Conservation (phyloP, 2,329 filamentous ascomycete genomes). For the Apiospora phragmitis region DNA sequence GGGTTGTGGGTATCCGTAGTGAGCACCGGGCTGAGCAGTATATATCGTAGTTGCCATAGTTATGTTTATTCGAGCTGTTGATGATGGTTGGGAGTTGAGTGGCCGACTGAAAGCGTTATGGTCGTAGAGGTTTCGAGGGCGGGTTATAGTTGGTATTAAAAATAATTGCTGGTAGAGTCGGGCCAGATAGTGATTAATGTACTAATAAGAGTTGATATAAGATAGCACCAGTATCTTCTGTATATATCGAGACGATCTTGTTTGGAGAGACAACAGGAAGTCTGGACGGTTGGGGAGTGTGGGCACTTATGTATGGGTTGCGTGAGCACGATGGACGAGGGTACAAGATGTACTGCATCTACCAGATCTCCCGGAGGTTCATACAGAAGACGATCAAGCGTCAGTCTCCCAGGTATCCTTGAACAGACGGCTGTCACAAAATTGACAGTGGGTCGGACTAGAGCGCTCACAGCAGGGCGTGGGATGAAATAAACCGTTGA, state of each 20-base stretch:
- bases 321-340: conserved; percentile 36
- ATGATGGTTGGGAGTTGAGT: conserved; percentile 22
- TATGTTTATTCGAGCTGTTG: conserved; percentile 30
- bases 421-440: conserved; percentile 53
- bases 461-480: conserved; percentile 36
- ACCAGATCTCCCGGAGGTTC: conserved; percentile 50
- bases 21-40: conserved; percentile 44
- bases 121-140: background rate
- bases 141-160: conserved; percentile 1
- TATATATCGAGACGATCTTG: conserved; percentile 11
- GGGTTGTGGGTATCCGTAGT: conserved; percentile 60
- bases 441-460: conserved; percentile 50
- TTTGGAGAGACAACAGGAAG: conserved; percentile 22
- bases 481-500: conserved; percentile 40
- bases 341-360: conserved; percentile 39
- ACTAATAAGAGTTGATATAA: conserved; percentile 6
- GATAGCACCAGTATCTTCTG: conserved; percentile 17
- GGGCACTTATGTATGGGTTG: conserved; percentile 46
- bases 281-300: conserved; percentile 37
- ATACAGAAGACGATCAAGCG: conserved; percentile 51
- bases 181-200: conserved; percentile 6
- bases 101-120: background rate
- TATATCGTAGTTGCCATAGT: conserved; percentile 50
- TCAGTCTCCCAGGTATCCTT: conserved; percentile 51
- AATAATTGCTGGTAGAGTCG: conserved; percentile 5